A percentile compares a stretch with the other conserved stretches of the same genome.
Evolutionary conservation across 257 asterid genomes (phyloP).

Genomic region (Nicotiana knightiana): DNA sequence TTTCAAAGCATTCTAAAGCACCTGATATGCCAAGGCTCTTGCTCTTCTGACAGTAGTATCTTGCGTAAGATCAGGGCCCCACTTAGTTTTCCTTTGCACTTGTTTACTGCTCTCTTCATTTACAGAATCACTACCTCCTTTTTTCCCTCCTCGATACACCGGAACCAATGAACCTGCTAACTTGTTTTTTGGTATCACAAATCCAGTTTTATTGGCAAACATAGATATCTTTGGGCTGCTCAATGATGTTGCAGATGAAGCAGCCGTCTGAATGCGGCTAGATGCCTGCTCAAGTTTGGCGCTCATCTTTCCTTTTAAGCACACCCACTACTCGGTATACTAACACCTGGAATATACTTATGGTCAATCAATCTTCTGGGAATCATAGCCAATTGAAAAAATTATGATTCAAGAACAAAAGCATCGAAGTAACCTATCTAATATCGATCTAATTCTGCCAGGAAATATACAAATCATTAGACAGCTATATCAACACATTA

Average conservation of each 20-base stretch:
- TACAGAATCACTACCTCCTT: constrained; percentile 39
- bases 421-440: background rate
- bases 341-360: background rate
- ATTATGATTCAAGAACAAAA: background rate
- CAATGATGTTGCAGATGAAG: constrained; percentile 44
- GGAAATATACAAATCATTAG: background rate
- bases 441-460: background rate
- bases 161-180: constrained; percentile 82
- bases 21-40: constrained; percentile 88
- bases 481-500: background rate
- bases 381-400: background rate
- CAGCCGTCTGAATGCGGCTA: constrained; percentile 31
- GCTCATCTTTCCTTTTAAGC: constrained; percentile 44
- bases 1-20: constrained; percentile 15
- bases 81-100: constrained; percentile 72
- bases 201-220: constrained; percentile 65
- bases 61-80: constrained; percentile 81
- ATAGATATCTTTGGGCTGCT: constrained; percentile 55
- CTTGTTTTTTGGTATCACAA: constrained; percentile 89
- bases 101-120: constrained; percentile 48
- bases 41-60: constrained; percentile 72
- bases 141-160: constrained; percentile 51
- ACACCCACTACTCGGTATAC: constrained; percentile 6
- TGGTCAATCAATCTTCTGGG: background rate
- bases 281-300: constrained; percentile 52